Base-by-base conservation (phyloP, 345 rosid species). In the Brassica incana region DNA sequence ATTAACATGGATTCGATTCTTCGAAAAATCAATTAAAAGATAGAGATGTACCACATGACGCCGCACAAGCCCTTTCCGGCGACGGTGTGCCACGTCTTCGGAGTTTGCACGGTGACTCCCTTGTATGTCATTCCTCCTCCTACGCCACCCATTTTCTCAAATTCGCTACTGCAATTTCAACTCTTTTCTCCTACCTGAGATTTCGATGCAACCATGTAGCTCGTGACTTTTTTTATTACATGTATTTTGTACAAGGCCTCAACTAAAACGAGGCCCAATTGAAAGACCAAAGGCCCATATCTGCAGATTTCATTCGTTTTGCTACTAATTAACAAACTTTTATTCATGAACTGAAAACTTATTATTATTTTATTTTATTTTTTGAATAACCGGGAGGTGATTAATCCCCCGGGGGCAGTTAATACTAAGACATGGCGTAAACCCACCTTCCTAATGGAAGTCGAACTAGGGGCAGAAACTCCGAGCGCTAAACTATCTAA, bases 1-100 rank as follows among this genome's bases (percentile, higher is more conserved):
- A 38, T 8, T 2, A 38, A 38, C 45, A 38, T 38, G 45, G 10
- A 38, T 38, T 38, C 45, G 70, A 18, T 4, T 25, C 7, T 12
- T 10, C 4, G n/a, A 72, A 56, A n/a, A 5, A 4, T 15, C 12
- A 23, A 56, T 35, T 16, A 2, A 29, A 7, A 7, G 56, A 18
- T 58, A 67, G 65, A 71, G 23, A 77, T 32, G 16, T 52, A 52
- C 61, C 61, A 54, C 25, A 54, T 54, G 10, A 54, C 61, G 25
- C 61, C 61, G 61, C 61, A 90, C 80, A 94, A 77, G 73, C 94
- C 98, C 76, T 94, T 94, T 52, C 98, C 97, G 69, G 97, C 90
- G 76, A 89, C 88, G 61, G 75, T 67, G 80, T 94, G 97, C 96
- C 97, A 94, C 73, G 94, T 84, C 90, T 92, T 94, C 0, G 97